Evolutionary conservation across 192 early-diverging fungal genomes (phyloP), one percentile per base, ranked within the genome.

Genomic region (Backusella luteola): DNA sequence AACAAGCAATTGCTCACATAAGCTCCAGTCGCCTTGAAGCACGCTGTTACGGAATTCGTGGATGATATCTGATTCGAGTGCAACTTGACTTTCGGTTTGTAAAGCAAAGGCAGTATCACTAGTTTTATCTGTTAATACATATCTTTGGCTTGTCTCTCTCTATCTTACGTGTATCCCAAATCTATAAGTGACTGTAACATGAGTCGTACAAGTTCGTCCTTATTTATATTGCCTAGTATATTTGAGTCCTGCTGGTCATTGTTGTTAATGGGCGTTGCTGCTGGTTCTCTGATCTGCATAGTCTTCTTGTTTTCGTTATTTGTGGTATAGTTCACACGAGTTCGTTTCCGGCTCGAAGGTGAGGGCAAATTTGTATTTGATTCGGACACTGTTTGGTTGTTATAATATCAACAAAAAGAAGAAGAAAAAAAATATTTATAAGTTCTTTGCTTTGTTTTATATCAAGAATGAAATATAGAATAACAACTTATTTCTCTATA

Each of bases 101-200:
- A 99, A 86, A 34, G 74, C 71, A 26, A 84, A 67, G 4, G 93
- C 94, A 5, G 94, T 85, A 70, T 94, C 81, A 34, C 91, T 92
- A 79, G 83, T 42, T 32, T 32, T 32, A 32, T 32, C 32, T 32
- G 32, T 32, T 32, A 32, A 32, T 32, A 3, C 32, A 32, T 3
- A 3, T 32, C 32, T 32, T 32, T 32, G 32, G 32, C 32, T 32
- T 32, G 32, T 2, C 32, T 32, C 32, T 59, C 36, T 59, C 53
- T 56, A 46, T 14, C 87, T 80, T 86, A 95, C 93, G 78, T 81
- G 74, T 93, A 94, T 1, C 95, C 96, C 69, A 97, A 83, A 73
- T 94, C 93, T 39, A 87, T 84, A 46, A 98, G 84, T 71, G 94
- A 90, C 83, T 99, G 97, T 23, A 96, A 80, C 77, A 99, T 92